Evolutionary conservation across 2,329 filamentous ascomycete species (phyloP).

Genomic region (Periconia macrospinosa): DNA sequence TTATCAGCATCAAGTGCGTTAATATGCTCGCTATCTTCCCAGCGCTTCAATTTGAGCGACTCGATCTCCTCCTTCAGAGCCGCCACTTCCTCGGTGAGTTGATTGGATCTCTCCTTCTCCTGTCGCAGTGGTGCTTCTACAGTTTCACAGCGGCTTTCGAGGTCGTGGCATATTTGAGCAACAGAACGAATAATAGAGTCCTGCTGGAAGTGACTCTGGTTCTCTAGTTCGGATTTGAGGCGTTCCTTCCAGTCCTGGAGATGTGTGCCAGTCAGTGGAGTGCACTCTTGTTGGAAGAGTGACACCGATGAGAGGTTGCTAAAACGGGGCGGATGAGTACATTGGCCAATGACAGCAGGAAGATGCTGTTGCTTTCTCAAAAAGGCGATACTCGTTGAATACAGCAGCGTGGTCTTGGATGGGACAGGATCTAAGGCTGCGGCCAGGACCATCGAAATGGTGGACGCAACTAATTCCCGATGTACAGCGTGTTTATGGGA

Average conservation of each 20-base stretch:
- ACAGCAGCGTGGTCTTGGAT: constrained; percentile 18
- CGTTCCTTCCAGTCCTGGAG: constrained; percentile 54
- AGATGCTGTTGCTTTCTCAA: constrained; percentile 31
- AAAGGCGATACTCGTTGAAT: constrained; percentile 21
- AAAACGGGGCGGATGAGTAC: constrained; percentile 15
- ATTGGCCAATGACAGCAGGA: constrained; percentile 9
- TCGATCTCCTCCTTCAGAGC: constrained; percentile 40
- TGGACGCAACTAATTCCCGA: constrained; percentile 21
- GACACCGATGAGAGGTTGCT: constrained; percentile 19
- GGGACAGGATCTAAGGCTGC: constrained; percentile 19
- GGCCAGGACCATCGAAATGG: constrained; percentile 32
- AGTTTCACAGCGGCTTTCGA: constrained; percentile 59
- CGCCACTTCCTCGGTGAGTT: constrained; percentile 35
- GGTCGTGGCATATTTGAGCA: constrained; percentile 56
- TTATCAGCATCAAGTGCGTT: constrained; percentile 46
- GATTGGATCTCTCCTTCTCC: constrained; percentile 43
- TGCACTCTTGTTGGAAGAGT: constrained; percentile 43
- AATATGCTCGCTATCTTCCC: constrained; percentile 31
- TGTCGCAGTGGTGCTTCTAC: constrained; percentile 57
- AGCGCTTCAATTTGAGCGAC: constrained; percentile 28
- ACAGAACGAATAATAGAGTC: constrained; percentile 54
- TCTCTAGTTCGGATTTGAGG: constrained; percentile 48
- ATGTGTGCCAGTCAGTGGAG: constrained; percentile 34
- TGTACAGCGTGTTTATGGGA: constrained; percentile 14
- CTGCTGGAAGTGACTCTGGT: constrained; percentile 44